phyloP scores from a whole-genome alignment of 192 early-diverging fungal species.

The Polychytrium aggregatum region DNA sequence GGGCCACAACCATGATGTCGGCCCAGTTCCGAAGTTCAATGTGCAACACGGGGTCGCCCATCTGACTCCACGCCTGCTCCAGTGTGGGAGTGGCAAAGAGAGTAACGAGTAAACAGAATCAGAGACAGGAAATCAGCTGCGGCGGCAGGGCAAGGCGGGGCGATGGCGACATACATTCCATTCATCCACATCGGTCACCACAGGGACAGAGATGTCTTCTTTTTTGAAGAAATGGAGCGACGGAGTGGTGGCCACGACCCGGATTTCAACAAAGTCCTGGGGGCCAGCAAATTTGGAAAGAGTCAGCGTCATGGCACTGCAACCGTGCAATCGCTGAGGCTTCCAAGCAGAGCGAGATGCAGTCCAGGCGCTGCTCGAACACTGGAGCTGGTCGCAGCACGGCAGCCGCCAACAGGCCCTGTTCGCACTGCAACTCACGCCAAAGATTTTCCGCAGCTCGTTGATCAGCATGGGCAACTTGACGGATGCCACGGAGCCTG shows the following conservation, averaged over 20 bases:
- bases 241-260: slow-evolving; percentile 66
- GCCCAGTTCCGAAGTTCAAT: slow-evolving; percentile 96
- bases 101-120: too few relatives aligned
- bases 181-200: slow-evolving; percentile 77
- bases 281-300: background rate
- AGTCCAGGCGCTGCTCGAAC: background rate
- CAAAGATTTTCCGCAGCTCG: slow-evolving; percentile 16
- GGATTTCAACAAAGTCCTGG: slow-evolving; percentile 49
- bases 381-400: background rate
- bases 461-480: slow-evolving; percentile 70
- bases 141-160: background rate
- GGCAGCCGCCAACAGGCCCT: background rate
- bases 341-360: too few relatives aligned
- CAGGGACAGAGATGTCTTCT: slow-evolving; percentile 34
- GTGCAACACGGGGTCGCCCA: slow-evolving; percentile 85
- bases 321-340: too few relatives aligned
- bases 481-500: slow-evolving; percentile 84
- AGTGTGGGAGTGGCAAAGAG: too few relatives aligned
- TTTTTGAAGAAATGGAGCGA: slow-evolving; percentile 81
- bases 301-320: too few relatives aligned
- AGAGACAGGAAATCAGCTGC: slow-evolving; percentile 1
- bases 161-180: slow-evolving; percentile 51
- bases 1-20: slow-evolving; percentile 76
- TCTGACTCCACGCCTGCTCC: slow-evolving; percentile 67
- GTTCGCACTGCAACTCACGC: slow-evolving; percentile 13